phyloP scores from a whole-genome alignment of 2,329 filamentous ascomycete species.

The Magnaporthiopsis poae region DNA sequence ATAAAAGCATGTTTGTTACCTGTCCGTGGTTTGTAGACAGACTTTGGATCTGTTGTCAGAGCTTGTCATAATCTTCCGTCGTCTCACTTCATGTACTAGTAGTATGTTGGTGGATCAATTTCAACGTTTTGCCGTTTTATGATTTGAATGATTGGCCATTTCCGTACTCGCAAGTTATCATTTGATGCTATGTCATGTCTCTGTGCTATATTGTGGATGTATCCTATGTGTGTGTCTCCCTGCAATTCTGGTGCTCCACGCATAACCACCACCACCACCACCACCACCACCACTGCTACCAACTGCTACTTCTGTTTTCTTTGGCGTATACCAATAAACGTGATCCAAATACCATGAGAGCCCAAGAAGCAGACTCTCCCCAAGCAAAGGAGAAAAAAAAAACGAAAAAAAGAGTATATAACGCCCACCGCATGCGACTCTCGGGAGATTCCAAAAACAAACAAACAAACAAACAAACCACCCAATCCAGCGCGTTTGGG shows the following conservation, averaged over 20 bases:
- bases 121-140: background rate
- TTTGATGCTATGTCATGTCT: conserved; percentile 1
- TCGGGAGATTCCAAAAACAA: background rate
- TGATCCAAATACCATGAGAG: background rate
- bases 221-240: background rate
- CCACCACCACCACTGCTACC: no score
- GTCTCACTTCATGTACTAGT: background rate
- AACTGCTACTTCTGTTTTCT: no score
- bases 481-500: no score
- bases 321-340: background rate
- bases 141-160: background rate
- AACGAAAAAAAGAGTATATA: conserved; percentile 1
- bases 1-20: conserved; percentile 21
- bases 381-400: background rate
- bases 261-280: no score
- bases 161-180: background rate
- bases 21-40: no score
- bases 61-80: background rate
- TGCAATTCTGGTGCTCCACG: background rate
- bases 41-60: background rate
- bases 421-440: background rate
- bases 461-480: background rate
- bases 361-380: background rate
- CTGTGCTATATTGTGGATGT: background rate
- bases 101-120: background rate